phyloP scores from a whole-genome alignment of 495 filamentous ascomycete genomes.

The Aspergillus wentii region DNA sequence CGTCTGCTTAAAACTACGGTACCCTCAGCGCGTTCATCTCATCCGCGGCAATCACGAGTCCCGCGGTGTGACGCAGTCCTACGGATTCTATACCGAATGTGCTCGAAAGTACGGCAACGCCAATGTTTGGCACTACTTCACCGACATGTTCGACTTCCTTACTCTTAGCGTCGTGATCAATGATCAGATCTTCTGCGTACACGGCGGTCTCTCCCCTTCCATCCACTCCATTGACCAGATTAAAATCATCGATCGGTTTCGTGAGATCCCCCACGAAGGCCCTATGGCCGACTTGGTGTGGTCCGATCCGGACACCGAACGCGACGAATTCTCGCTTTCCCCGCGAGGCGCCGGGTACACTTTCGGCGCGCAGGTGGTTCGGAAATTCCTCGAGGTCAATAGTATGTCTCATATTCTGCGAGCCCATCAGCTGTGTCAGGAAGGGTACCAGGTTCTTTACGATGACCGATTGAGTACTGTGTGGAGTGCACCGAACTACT shows the following conservation, averaged over 20 bases:
- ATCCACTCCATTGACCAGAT: constrained; percentile 99
- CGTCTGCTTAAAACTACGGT: constrained; percentile 89
- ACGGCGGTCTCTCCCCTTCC: constrained; percentile 89
- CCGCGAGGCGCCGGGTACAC: constrained; percentile 95
- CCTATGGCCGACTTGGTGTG: constrained; percentile 99
- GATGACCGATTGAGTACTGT: constrained; percentile 93
- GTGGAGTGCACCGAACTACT: constrained; percentile 97
- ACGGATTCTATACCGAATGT: constrained; percentile 98
- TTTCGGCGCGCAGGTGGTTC: constrained; percentile 93
- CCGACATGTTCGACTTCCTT: constrained; percentile 99
- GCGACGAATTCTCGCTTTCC: constrained; percentile 92
- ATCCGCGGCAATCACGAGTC: constrained; percentile 98
- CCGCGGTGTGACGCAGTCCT: constrained; percentile 94
- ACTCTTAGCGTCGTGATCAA: constrained; percentile 96
- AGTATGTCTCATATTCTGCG: constrained; percentile 94
- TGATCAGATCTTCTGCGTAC: constrained; percentile 97
- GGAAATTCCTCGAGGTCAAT: constrained; percentile 96
- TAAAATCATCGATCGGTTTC: constrained; percentile 97
- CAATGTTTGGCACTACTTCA: constrained; percentile 99
- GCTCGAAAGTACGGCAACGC: constrained; percentile 96
- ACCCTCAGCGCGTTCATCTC: constrained; percentile 85
- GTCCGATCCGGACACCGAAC: constrained; percentile 93
- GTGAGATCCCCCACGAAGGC: constrained; percentile 96
- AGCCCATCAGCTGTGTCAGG: constrained; percentile 95
- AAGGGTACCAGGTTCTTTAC: constrained; percentile 93